Base-by-base conservation (phyloP, 768 basidiomycete species). In the Tephrocybe sp. region DNA sequence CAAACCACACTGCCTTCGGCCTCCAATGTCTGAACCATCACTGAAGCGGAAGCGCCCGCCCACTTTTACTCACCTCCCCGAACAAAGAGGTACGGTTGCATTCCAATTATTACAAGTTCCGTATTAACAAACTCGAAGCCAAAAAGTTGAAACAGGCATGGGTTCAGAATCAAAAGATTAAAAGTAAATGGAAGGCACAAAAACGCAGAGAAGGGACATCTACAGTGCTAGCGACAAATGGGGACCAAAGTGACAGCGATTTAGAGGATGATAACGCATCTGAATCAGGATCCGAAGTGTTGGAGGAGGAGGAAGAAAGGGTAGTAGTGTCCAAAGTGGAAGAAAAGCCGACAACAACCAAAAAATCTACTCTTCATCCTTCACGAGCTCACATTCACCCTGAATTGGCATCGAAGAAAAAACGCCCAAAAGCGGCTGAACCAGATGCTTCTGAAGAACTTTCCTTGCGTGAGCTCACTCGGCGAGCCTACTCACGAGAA, bases 61-160 rank as follows among this genome's bases (percentile, higher is more conserved):
- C 0, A 82, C 81, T 22, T 90, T 90, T 57, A 78, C 74, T 40
- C 84, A 89, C 62, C 71, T 82, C 38, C 89, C 89, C 30, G 64
- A 64, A 23, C 72, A 74, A 47, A 75, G 83, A 71, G 89, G 89
- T 87, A 59, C 26, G 45, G 69, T 55, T 32, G 19, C 19, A 32
- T 22, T 52, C 14, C 19, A 6, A 17, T 42, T 12, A 20, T 32
- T 40, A 6, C 6, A 32, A 16, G 22, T 17, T n/a, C 34, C 19
- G 31, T 30, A 20, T 40, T 50, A 52, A 54, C 61, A 14, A 43
- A 39, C 46, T 20, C 55, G 10, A 57, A 92, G 92, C 93, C 16
- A 88, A 81, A 65, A 85, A 83, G 59, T 73, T 95, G 51, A 95
- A 92, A 68, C 78, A 81, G 63, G 77, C 81, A 51, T 94, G 93